These are phyloP conservation scores for Senna siamea DNA, from an alignment of 306 rosid species.

Conservation along the genomic window DNA sequence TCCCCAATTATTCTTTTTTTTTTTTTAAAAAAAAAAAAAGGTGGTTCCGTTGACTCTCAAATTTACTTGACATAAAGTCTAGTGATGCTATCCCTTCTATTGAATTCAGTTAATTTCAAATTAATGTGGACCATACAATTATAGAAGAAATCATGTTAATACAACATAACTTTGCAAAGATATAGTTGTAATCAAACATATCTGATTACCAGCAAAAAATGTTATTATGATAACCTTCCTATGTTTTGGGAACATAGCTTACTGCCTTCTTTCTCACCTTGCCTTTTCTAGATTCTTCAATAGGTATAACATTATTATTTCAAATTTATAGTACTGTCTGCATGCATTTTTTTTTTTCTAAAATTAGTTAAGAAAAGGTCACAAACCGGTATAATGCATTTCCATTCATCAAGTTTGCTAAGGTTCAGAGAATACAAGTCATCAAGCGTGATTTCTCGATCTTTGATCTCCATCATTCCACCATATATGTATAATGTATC, in stretches of 20 bases:
- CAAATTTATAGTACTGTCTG: conserved; percentile 3
- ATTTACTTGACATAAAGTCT: background rate
- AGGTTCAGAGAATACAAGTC: conserved; percentile 91
- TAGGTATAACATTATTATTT: background rate
- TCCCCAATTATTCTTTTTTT: background rate
- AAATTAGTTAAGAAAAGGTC: conserved; percentile 32
- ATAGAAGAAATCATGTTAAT: conserved; percentile 1
- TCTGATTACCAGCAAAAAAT: conserved; percentile 4
- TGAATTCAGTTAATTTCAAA: conserved; percentile 17
- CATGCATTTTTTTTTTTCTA: conserved; percentile 12
- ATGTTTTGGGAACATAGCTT: background rate
- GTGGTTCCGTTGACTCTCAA: background rate
- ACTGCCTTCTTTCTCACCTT: background rate
- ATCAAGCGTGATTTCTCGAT: conserved; percentile 89
- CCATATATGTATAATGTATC: conserved; percentile 87
- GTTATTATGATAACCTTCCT: background rate
- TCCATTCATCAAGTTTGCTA: conserved; percentile 98
- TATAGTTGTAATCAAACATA: background rate
- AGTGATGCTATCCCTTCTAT: background rate
- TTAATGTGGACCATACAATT: conserved; percentile 20
- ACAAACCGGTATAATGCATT: conserved; percentile 94
- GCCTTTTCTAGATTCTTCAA: background rate
- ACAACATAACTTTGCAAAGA: conserved; percentile 12
- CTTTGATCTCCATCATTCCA: conserved; percentile 96
- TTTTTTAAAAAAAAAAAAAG: background rate